Percentiles rank a stretch among this genome's conserved stretches.
Evolutionary conservation across 108 stramenopile genomes (phyloP).

Genomic region (Nitzschia sp.): DNA sequence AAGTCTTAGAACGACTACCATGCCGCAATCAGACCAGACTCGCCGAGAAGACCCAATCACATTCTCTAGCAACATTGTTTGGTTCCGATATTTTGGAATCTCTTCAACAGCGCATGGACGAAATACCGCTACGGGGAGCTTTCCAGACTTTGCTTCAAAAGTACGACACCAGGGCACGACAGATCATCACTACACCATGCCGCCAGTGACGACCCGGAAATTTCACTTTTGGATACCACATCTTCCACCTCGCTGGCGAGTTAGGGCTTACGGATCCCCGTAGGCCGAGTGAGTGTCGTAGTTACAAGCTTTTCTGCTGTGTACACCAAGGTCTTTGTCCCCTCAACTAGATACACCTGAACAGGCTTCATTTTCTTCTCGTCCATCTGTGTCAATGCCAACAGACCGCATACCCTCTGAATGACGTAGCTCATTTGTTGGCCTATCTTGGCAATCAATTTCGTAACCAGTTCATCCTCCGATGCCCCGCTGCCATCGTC

Average conservation of each 20-base stretch:
- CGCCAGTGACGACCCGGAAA: background rate
- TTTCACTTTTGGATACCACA: background rate
- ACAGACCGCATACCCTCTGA: conserved; percentile 46
- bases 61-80: too few relatives aligned
- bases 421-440: conserved; percentile 46
- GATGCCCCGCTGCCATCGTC: conserved; percentile 36
- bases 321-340: conserved; percentile 29
- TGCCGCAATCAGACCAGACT: too few relatives aligned
- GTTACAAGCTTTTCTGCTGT: background rate
- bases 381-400: conserved; percentile 20
- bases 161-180: background rate
- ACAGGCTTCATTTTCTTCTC: conserved; percentile 39
- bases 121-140: too few relatives aligned
- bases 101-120: too few relatives aligned
- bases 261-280: background rate
- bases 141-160: conserved; percentile 11
- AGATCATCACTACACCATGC: background rate
- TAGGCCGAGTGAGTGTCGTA: background rate
- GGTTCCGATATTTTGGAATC: too few relatives aligned
- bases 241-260: conserved; percentile 8
- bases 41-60: too few relatives aligned
- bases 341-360: conserved; percentile 49
- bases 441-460: conserved; percentile 1
- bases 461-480: conserved; percentile 33
- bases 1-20: too few relatives aligned